Evolutionary conservation across 371 early-diverging fungal genomes (phyloP), one percentile per base, ranked within the genome.

Genomic region (Apophysomyces sp.): DNA sequence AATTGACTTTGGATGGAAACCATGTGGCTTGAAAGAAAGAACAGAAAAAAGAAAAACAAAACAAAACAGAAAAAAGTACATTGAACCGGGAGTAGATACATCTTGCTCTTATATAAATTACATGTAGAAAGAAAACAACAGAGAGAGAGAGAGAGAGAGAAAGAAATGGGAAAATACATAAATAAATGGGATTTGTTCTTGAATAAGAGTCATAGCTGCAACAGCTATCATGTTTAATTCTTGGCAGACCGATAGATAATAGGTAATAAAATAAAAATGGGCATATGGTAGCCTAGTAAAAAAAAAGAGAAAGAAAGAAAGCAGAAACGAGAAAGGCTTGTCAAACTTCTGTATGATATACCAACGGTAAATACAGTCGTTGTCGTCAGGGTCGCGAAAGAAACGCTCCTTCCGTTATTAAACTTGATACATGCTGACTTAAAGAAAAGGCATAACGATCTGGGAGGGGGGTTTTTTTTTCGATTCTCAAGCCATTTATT

Each of bases 11-110:
- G 34, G 13, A 34, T 34, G 13, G 34, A 4, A 34, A 11, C 13
- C 34, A 34, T 34, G 13, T 13, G 13, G 4, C 13, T 34, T 34
- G 13, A 34, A 62, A 34, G 29, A 31, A 57, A 28, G 29, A 31
- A 52, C 18, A 39, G 36, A 29, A 39, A 18, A 29, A 40, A 15
- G 44, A 63, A 63, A 52, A 57, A 44, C 15, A 15, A 52, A 58
- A 54, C 37, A 53, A 28, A 30, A 41, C 21, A 30, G 18, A 54
- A 53, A 44, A 52, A 41, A 40, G 40, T 21, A 21, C 49, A 39
- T 27, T 18, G 29, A 54, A 39, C n/a, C 21, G 18, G 11, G 30
- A 28, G 26, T 15, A 30, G 28, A 4, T 34, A 34, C 34, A 34
- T 34, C 34, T 34, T 34, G 34, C 34, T 34, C 34, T 34, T 34